A percentile compares a stretch with the other conserved stretches of the same genome.
Evolutionary conservation across 2,329 filamentous ascomycete genomes (phyloP).

Genomic region (Clathrospora elynae): DNA sequence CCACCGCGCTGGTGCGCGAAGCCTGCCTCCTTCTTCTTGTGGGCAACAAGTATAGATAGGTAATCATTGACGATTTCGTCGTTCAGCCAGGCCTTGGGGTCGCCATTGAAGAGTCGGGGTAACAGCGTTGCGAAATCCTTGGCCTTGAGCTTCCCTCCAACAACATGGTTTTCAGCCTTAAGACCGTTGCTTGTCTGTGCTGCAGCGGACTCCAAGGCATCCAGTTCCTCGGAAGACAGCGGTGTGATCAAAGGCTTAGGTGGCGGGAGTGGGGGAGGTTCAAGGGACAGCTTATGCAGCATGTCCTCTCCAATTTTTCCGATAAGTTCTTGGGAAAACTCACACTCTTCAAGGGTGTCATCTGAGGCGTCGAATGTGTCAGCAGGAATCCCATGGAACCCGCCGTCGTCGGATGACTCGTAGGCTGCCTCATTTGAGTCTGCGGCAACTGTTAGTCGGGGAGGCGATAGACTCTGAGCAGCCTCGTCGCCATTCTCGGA

Average conservation of each 20-base stretch:
- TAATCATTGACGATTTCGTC: constrained; percentile 75
- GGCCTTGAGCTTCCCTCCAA: constrained; percentile 51
- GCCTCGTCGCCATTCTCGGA: constrained; percentile 13
- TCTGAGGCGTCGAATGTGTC: constrained; percentile 20
- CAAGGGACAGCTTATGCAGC: constrained; percentile 18
- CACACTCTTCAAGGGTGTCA: constrained; percentile 26
- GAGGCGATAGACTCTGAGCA: background rate
- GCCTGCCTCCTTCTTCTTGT: constrained; percentile 63
- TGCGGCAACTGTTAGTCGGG: background rate
- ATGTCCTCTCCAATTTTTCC: constrained; percentile 24
- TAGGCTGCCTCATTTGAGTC: constrained; percentile 2
- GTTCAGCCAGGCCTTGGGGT: constrained; percentile 70
- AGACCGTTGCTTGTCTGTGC: constrained; percentile 21
- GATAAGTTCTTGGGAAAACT: constrained; percentile 28
- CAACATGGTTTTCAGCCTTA: constrained; percentile 17
- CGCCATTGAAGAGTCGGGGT: constrained; percentile 38
- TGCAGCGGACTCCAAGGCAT: constrained; percentile 20
- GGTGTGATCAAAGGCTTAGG: constrained; percentile 28
- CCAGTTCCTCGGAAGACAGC: constrained; percentile 22
- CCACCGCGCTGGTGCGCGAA: constrained; percentile 60
- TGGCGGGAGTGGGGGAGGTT: constrained; percentile 14
- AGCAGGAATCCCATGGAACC: constrained; percentile 19
- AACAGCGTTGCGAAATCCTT: constrained; percentile 68
- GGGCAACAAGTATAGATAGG: constrained; percentile 64
- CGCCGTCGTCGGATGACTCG: constrained; percentile 4